Conservation (phyloP, 345 rosid species). For the Sonneratia caseolaris region DNA sequence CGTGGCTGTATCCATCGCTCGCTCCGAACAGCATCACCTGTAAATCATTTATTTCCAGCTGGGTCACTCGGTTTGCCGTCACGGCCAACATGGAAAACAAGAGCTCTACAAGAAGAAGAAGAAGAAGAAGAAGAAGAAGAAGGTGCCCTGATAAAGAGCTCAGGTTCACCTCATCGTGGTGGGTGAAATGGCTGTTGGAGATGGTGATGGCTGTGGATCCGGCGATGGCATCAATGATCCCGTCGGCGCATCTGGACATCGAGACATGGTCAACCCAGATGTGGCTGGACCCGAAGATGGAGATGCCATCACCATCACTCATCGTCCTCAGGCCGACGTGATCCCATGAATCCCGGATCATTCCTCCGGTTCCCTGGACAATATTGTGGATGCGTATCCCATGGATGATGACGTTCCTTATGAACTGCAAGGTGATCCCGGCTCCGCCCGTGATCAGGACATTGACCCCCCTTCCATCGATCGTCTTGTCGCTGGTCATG, state of each 20-base stretch:
- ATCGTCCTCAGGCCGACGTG: slow-evolving; percentile 49
- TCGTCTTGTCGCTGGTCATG: slow-evolving; percentile 55
- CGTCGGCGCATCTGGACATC: slow-evolving; percentile 51
- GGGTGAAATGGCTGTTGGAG: slow-evolving; percentile 69
- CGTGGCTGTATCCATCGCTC: slow-evolving; percentile 23
- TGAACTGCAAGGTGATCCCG: slow-evolving; percentile 52
- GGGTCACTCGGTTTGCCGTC: background rate
- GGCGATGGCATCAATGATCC: slow-evolving; percentile 58
- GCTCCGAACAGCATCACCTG: slow-evolving; percentile 71
- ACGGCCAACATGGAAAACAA: background rate
- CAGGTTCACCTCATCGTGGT: slow-evolving; percentile 52
- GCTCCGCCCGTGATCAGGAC: slow-evolving; percentile 57
- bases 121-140: no score
- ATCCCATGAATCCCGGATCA: slow-evolving; percentile 45
- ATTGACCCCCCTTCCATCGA: slow-evolving; percentile 61
- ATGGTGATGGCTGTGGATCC: slow-evolving; percentile 74
- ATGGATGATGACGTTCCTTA: slow-evolving; percentile 54
- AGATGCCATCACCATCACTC: slow-evolving; percentile 80
- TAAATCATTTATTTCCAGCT: background rate
- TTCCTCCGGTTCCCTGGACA: slow-evolving; percentile 35
- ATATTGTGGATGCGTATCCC: slow-evolving; percentile 54
- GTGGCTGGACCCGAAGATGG: slow-evolving; percentile 47
- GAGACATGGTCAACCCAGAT: slow-evolving; percentile 82
- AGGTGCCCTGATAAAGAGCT: background rate
- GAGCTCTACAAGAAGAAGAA: background rate